Conservation (phyloP, 2,329 filamentous ascomycete species). For the Tolypocladium album region DNA sequence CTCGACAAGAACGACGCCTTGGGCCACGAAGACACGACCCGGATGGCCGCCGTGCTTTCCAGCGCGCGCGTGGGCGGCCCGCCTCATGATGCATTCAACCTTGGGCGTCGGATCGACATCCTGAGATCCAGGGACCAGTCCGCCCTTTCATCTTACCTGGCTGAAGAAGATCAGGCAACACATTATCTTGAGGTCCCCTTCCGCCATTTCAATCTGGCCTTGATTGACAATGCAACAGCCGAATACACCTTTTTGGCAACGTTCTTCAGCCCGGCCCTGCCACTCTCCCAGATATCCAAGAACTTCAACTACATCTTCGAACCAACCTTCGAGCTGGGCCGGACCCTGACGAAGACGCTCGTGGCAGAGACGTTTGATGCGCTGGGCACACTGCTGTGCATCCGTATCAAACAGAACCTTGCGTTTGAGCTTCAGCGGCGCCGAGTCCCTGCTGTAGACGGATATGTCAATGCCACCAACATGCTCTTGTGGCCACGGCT, state of each 20-base stretch:
- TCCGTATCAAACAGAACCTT: conserved; percentile 85
- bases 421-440: conserved; percentile 90
- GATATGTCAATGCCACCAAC: conserved; percentile 86
- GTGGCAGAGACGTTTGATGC: conserved; percentile 71
- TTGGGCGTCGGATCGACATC: conserved; percentile 78
- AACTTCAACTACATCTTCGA: conserved; percentile 86
- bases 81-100: conserved; percentile 76
- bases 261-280: conserved; percentile 74
- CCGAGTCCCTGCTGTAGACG: conserved; percentile 79
- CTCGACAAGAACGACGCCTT: conserved; percentile 78
- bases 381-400: conserved; percentile 79
- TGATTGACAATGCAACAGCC: conserved; percentile 86
- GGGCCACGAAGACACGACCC: conserved; percentile 62
- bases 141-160: conserved; percentile 77
- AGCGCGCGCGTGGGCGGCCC: conserved; percentile 34
- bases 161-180: conserved; percentile 75
- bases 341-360: conserved; percentile 63
- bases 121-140: conserved; percentile 62
- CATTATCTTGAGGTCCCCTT: conserved; percentile 90
- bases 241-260: conserved; percentile 90
- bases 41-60: conserved; percentile 50
- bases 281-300: conserved; percentile 66
- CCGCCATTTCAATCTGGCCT: conserved; percentile 85
- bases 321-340: conserved; percentile 77
- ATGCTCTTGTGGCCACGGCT: conserved; percentile 97